Conservation (phyloP, 2,329 filamentous ascomycete species). For the Pseudopyricularia javanii region DNA sequence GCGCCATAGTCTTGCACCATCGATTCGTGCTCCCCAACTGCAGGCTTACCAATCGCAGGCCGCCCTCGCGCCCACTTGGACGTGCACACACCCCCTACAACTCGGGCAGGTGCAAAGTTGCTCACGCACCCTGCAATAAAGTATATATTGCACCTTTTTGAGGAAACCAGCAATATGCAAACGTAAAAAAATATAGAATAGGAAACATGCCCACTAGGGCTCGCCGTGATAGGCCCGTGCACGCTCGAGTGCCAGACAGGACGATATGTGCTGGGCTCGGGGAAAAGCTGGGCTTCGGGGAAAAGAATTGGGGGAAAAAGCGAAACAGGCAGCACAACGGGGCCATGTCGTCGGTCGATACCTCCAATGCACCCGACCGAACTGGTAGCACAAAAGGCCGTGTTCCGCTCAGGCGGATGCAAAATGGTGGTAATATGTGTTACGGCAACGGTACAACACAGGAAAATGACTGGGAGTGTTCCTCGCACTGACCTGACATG, state of each 20-base stretch:
- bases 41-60: neutral
- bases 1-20: constrained; percentile 34
- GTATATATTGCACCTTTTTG: no score
- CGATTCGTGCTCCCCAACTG: neutral
- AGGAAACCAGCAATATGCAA: no score
- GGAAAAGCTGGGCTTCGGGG: no score
- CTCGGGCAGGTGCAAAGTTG: neutral
- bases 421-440: neutral
- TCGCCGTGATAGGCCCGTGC: no score
- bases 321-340: no score
- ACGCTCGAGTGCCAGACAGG: no score
- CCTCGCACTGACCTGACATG: constrained; percentile 30
- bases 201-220: no score
- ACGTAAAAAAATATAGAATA: no score
- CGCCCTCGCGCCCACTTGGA: neutral
- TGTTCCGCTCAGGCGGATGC: no score
- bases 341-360: no score
- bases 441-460: neutral
- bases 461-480: neutral
- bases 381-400: neutral
- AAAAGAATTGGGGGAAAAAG: no score
- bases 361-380: neutral
- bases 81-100: neutral
- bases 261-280: no score
- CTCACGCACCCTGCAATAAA: neutral